phyloP scores from a whole-genome alignment of 1,139 yeast species.

The Suzukiozyma palmioleophila region DNA sequence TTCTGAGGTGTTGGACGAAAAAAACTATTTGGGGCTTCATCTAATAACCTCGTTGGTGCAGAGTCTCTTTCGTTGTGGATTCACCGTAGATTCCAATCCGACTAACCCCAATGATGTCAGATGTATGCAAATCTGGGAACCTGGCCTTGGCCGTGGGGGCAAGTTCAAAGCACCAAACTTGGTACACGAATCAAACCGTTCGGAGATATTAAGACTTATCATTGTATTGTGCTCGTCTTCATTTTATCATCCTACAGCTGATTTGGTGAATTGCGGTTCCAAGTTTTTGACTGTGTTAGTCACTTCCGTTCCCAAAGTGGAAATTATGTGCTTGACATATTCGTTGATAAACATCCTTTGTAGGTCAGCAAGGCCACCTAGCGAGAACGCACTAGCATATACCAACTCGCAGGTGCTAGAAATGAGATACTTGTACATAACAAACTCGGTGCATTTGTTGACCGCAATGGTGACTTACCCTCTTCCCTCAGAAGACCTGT shows the following conservation, averaged over 20 bases:
- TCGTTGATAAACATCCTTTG: constrained; percentile 64
- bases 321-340: constrained; percentile 53
- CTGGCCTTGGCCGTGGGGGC: constrained; percentile 59
- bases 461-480: constrained; percentile 63
- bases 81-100: constrained; percentile 39
- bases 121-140: constrained; percentile 54
- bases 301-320: constrained; percentile 45
- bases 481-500: constrained; percentile 40
- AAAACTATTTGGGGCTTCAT: constrained; percentile 45
- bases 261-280: constrained; percentile 49
- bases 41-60: constrained; percentile 45
- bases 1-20: constrained; percentile 1
- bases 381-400: constrained; percentile 25
- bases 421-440: constrained; percentile 49
- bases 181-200: constrained; percentile 58
- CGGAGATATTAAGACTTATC: constrained; percentile 62
- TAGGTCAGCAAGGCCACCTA: constrained; percentile 26
- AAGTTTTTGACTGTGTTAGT: constrained; percentile 58
- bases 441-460: constrained; percentile 59
- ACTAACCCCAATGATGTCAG: constrained; percentile 4
- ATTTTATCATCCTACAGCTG: constrained; percentile 48
- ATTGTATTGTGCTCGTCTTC: constrained; percentile 61
- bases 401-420: constrained; percentile 31
- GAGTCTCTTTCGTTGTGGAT: constrained; percentile 56
- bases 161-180: constrained; percentile 43